Percentiles rank a stretch among this genome's conserved stretches.
phyloP scores from a whole-genome alignment of 495 filamentous ascomycete species.

The Neurospora sublineolata region DNA sequence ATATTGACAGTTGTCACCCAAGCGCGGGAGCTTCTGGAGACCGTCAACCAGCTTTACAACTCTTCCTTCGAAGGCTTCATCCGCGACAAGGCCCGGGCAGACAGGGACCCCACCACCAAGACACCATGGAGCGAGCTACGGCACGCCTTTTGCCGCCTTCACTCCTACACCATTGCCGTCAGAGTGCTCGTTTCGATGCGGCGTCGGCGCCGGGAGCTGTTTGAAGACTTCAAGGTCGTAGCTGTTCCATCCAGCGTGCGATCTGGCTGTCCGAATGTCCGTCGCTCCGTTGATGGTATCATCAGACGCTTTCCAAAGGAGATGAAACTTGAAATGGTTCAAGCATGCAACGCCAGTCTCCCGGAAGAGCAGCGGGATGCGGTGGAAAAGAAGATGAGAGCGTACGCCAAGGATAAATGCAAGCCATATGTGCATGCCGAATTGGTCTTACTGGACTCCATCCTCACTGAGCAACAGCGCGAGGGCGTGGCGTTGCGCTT shows the following conservation, averaged over 20 bases:
- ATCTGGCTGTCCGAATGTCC: not conserved
- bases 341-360: not conserved
- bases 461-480: constrained; percentile 9
- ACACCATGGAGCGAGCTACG: constrained; percentile 5
- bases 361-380: not conserved
- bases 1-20: not conserved
- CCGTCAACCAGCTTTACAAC: not conserved
- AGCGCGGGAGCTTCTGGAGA: not conserved
- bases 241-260: constrained; percentile 1
- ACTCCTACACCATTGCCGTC: constrained; percentile 9
- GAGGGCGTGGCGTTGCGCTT: constrained; percentile 11
- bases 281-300: constrained; percentile 5
- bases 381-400: not conserved
- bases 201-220: not conserved
- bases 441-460: constrained; percentile 17
- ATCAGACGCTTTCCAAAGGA: constrained; percentile 1
- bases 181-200: not conserved
- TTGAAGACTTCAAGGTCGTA: constrained; percentile 2
- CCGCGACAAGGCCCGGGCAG: not conserved
- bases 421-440: constrained; percentile 25
- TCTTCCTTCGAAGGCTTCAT: not conserved
- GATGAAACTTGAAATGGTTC: not conserved
- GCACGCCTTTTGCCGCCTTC: constrained; percentile 7
- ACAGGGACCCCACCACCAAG: not conserved
- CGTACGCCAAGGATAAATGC: not conserved